phyloP scores from a whole-genome alignment of 2,329 filamentous ascomycete genomes.

The Chaetomium olivaceum region DNA sequence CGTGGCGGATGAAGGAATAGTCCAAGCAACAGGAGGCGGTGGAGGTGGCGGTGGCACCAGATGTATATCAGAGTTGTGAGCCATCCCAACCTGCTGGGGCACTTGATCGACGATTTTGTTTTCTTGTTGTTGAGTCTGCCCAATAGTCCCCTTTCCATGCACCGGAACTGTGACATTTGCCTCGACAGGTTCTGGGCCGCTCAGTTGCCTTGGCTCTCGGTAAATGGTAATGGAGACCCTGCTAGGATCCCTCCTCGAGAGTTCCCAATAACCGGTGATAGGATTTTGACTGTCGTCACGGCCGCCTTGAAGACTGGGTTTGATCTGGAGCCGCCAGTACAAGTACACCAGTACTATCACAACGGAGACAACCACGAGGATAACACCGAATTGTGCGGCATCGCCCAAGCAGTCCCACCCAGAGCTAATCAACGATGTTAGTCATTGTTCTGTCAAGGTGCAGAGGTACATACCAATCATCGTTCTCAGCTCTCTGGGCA shows the following conservation, averaged over 20 bases:
- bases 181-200: neutral
- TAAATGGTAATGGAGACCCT: slow-evolving; percentile 20
- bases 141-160: neutral
- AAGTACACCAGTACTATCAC: slow-evolving; percentile 5
- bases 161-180: neutral
- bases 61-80: slow-evolving; percentile 9
- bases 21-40: slow-evolving; percentile 11
- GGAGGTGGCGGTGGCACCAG: slow-evolving; percentile 12
- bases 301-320: neutral
- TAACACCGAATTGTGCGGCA: slow-evolving; percentile 21
- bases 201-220: slow-evolving; percentile 1
- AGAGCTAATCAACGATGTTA: neutral
- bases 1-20: neutral
- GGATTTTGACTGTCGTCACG: neutral
- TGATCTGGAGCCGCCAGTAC: slow-evolving; percentile 22
- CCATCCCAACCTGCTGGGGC: neutral
- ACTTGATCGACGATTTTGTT: neutral
- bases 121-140: neutral
- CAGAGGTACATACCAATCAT: slow-evolving; percentile 3
- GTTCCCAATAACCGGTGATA: neutral
- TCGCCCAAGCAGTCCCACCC: slow-evolving; percentile 21
- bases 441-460: neutral
- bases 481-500: neutral
- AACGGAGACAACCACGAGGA: slow-evolving; percentile 12
- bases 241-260: slow-evolving; percentile 3